These are phyloP conservation scores for Aspergillus incahuasiensis DNA, from an alignment of 495 filamentous ascomycete genomes.

Conservation along the genomic window DNA sequence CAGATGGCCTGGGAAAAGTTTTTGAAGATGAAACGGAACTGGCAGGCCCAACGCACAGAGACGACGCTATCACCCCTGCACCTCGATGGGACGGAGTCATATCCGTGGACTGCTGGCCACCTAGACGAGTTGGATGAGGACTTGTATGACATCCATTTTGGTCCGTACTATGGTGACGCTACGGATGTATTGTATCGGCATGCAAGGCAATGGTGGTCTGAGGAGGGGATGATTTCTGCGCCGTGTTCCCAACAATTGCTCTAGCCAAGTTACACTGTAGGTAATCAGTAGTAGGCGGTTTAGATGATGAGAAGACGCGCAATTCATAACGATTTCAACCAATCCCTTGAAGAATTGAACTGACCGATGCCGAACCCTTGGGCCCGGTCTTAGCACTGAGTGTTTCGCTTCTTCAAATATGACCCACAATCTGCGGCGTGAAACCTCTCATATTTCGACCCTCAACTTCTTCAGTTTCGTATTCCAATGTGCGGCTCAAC, in stretches of 20 bases:
- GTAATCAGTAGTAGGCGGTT: no score
- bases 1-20: background rate
- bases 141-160: background rate
- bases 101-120: background rate
- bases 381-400: no score
- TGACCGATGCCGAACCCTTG: no score
- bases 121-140: no score
- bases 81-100: background rate
- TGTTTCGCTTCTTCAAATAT: no score
- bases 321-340: no score
- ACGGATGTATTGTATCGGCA: background rate
- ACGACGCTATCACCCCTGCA: background rate
- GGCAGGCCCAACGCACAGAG: background rate
- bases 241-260: background rate
- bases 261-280: background rate
- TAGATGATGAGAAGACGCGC: no score
- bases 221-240: background rate
- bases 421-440: no score
- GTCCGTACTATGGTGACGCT: background rate
- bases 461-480: no score
- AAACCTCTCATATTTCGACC: no score
- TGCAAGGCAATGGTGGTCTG: background rate
- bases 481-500: no score
- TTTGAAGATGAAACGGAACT: background rate
- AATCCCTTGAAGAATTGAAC: no score